phyloP scores from a whole-genome alignment of 73 alveolate genomes.

The Paramecium sonneborni region DNA sequence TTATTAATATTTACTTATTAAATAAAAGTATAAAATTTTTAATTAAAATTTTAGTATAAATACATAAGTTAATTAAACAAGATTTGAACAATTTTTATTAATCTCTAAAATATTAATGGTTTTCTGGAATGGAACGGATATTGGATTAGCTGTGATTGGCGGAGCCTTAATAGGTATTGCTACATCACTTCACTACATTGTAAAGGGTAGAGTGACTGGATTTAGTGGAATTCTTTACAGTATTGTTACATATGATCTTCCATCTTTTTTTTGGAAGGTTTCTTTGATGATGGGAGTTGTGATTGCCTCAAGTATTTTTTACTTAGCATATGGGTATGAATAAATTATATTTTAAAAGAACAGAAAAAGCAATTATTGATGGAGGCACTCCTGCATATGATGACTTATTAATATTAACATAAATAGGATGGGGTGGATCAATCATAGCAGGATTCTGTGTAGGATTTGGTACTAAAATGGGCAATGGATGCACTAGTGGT shows the following conservation, averaged over 20 bases:
- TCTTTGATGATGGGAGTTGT: conserved; percentile 71
- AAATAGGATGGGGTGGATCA: conserved; percentile 75
- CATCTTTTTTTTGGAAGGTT: conserved; percentile 70
- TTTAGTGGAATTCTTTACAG: conserved; percentile 77
- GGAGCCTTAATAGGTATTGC: conserved; percentile 81
- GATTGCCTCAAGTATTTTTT: conserved; percentile 67
- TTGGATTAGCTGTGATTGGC: conserved; percentile 72
- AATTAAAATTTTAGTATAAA: background rate
- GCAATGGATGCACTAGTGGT: conserved; percentile 98
- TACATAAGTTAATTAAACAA: background rate
- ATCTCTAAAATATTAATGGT: background rate
- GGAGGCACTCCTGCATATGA: conserved; percentile 65
- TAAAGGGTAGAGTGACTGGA: conserved; percentile 86
- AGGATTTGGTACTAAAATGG: conserved; percentile 95
- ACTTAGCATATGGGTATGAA: conserved; percentile 58
- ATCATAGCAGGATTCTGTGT: conserved; percentile 89
- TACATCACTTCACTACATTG: conserved; percentile 72
- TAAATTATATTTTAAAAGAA: background rate
- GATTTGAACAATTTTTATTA: conserved; percentile 32
- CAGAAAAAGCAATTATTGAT: conserved; percentile 43
- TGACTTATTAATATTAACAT: conserved; percentile 62
- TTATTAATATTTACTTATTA: background rate
- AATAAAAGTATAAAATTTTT: background rate
- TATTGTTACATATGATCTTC: conserved; percentile 56
- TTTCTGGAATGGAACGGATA: conserved; percentile 41